phyloP scores from a whole-genome alignment of 2,329 filamentous ascomycete genomes.

The Arthrobotrys entomopaga region DNA sequence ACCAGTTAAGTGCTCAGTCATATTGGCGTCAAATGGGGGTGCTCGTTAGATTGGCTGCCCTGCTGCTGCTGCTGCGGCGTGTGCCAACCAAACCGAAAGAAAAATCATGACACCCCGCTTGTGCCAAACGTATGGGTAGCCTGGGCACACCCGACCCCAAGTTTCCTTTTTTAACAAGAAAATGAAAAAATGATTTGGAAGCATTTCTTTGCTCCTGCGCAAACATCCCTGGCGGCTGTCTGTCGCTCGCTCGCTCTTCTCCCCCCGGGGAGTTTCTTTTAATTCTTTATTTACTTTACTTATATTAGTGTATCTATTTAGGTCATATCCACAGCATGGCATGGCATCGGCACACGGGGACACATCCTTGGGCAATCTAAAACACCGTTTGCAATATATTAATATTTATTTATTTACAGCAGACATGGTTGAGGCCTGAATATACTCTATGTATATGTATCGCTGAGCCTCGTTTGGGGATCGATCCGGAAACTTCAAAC shows the following conservation, averaged over 20 bases:
- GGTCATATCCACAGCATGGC: slow-evolving; percentile 1
- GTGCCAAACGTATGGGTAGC: slow-evolving; percentile 9
- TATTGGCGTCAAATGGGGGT: no score
- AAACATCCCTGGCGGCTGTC: slow-evolving; percentile 25
- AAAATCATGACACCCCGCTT: slow-evolving; percentile 12
- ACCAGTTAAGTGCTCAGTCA: no score
- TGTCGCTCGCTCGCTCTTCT: no score
- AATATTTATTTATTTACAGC: neutral
- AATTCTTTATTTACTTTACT: no score
- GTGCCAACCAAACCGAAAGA: slow-evolving; percentile 1
- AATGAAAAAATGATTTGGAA: slow-evolving; percentile 56
- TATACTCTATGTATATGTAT: neutral
- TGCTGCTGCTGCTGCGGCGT: neutral
- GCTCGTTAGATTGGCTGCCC: no score
- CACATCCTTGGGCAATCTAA: neutral
- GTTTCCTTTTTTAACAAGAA: slow-evolving; percentile 51
- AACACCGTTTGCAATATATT: neutral
- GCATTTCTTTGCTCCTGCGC: slow-evolving; percentile 41
- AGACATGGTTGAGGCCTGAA: slow-evolving; percentile 19
- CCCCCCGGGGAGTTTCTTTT: slow-evolving; percentile 14
- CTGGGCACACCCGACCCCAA: slow-evolving; percentile 23
- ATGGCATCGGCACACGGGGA: no score
- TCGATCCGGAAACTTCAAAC: slow-evolving; percentile 19
- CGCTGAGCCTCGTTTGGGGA: slow-evolving; percentile 12
- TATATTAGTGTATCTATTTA: no score